Conservation (phyloP, 2,329 filamentous ascomycete genomes). For the Chaetomium globosum region DNA sequence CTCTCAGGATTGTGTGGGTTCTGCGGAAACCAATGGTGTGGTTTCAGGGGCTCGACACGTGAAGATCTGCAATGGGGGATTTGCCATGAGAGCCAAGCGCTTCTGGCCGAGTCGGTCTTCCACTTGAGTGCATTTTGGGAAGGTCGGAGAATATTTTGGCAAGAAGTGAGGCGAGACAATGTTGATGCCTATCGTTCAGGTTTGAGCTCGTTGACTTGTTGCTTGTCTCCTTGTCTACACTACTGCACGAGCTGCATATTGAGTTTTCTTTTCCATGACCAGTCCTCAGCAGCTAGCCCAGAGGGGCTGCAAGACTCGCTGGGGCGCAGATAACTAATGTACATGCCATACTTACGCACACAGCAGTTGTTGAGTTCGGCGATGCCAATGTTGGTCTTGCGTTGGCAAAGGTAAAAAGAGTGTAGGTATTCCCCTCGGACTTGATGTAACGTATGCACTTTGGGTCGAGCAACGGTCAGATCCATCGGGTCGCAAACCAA, state of each 20-base stretch:
- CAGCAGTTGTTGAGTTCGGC: neutral
- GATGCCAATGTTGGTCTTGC: neutral
- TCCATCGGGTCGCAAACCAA: neutral
- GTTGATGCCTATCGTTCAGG: neutral
- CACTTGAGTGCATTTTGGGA: neutral
- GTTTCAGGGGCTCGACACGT: neutral
- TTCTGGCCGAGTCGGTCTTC: slow-evolving; percentile 1
- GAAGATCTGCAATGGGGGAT: slow-evolving; percentile 11
- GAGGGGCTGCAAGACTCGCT: no score
- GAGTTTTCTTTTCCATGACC: neutral
- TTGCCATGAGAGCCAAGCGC: neutral
- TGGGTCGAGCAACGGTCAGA: neutral
- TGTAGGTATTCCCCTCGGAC: neutral
- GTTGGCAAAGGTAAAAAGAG: no score
- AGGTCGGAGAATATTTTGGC: neutral
- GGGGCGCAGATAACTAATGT: no score
- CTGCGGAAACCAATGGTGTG: slow-evolving; percentile 2
- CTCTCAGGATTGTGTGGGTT: neutral
- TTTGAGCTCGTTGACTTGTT: neutral
- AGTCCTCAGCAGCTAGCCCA: neutral
- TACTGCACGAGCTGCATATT: neutral
- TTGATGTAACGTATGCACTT: no score
- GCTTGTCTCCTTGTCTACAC: no score
- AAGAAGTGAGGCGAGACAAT: neutral
- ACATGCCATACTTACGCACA: no score